These are phyloP conservation scores for Tetradesmus lagerheimii DNA, from an alignment of 139 green algal species.

Conservation along the genomic window DNA sequence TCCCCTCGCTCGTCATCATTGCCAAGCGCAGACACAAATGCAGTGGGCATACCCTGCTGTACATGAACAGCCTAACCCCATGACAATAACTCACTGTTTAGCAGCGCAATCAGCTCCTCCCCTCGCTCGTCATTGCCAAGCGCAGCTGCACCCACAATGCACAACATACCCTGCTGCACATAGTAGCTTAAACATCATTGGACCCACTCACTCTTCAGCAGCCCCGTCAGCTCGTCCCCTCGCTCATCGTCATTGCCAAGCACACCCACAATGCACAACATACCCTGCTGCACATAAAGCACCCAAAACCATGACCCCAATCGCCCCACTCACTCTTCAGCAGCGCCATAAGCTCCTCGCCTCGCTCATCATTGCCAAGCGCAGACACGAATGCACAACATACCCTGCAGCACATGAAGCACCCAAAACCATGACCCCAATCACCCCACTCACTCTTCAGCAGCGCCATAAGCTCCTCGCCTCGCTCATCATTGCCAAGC, in stretches of 20 bases:
- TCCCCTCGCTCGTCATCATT: slow-evolving; percentile 78
- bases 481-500: slow-evolving; percentile 82
- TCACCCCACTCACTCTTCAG: slow-evolving; percentile 74
- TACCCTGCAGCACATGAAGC: too few species aligned
- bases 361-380: slow-evolving; percentile 83
- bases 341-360: slow-evolving; percentile 75
- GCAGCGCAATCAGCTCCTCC: slow-evolving; percentile 76
- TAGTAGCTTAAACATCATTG: neutral
- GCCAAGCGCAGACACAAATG: slow-evolving; percentile 82
- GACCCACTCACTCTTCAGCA: slow-evolving; percentile 66
- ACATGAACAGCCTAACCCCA: too few species aligned
- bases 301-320: too few species aligned
- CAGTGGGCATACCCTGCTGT: too few species aligned
- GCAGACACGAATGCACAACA: too few species aligned
- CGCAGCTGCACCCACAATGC: neutral
- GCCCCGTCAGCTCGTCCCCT: slow-evolving; percentile 74
- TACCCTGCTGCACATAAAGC: too few species aligned
- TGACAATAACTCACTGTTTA: slow-evolving; percentile 72
- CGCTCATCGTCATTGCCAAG: slow-evolving; percentile 83
- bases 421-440: too few species aligned
- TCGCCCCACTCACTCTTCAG: slow-evolving; percentile 73
- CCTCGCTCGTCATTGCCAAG: slow-evolving; percentile 82
- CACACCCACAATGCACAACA: too few species aligned
- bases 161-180: too few species aligned
- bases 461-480: slow-evolving; percentile 77